Percentiles rank a stretch among this genome's conserved stretches.
phyloP scores from a whole-genome alignment of 805 yeast genomes.

The Nadsonia fulvescens region DNA sequence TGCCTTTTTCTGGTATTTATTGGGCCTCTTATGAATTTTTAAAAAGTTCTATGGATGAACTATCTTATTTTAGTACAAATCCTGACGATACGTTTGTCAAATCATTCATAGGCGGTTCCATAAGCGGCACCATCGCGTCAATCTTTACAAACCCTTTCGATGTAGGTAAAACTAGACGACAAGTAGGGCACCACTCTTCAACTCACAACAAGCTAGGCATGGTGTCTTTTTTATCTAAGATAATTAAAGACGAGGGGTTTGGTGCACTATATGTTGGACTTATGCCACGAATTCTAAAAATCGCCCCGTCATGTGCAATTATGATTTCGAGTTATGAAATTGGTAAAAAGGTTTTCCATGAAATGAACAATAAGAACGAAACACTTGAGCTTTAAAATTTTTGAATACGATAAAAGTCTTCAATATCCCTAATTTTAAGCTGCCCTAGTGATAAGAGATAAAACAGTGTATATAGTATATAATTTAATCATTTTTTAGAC shows the following conservation, averaged over 20 bases:
- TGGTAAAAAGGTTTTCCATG: conserved; percentile 41
- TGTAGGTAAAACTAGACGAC: conserved; percentile 89
- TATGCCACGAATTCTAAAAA: conserved; percentile 70
- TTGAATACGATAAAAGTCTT: no score
- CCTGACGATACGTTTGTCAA: conserved; percentile 16
- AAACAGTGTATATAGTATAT: no score
- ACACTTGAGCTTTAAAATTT: no score
- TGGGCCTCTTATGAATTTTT: conserved; percentile 72
- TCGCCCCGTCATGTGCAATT: conserved; percentile 95
- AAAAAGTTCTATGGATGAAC: conserved; percentile 15
- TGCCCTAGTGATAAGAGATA: no score
- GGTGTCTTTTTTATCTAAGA: conserved; percentile 45
- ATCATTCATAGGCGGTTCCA: conserved; percentile 58
- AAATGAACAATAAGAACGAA: conserved; percentile 8
- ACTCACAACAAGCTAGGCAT: conserved; percentile 25
- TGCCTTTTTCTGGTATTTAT: conserved; percentile 88
- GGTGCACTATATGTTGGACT: conserved; percentile 75
- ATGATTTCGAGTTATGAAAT: conserved; percentile 93
- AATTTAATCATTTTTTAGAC: no score
- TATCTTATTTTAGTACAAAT: conserved; percentile 8
- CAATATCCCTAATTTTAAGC: no score
- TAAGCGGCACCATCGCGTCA: conserved; percentile 77
- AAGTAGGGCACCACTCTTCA: conserved; percentile 30
- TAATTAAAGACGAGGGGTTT: conserved; percentile 58
- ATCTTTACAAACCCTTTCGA: conserved; percentile 85